Base-by-base conservation (phyloP, 768 basidiomycete genomes). In the Lentinula sp. region DNA sequence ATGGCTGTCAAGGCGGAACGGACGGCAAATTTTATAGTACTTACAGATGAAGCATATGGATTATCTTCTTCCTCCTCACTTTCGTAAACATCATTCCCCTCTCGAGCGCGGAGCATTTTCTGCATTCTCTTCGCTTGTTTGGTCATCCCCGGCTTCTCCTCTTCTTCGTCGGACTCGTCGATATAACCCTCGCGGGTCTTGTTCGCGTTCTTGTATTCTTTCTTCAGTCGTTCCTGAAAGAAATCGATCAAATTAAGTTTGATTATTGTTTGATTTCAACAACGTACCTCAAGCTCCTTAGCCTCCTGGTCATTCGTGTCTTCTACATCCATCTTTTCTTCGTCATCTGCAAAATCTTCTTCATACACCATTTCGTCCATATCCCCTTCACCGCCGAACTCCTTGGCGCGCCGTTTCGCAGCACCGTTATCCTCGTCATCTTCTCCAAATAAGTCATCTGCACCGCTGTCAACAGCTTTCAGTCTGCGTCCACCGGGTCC, bases 331-430 rank as follows among this genome's bases (percentile, higher is more conserved):
- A 85, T 81, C 66, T 85, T 85, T 67, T 94, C 93, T 37, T 95
- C 93, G 62, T 95, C 93, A 66, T 95, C 93, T 2, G 90, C 89
- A 67, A 93, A 88, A 16, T 90, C 88, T 67, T 88, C 90, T 67
- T 94, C 91, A 65, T 84, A 94, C 6, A 87, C 79, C 59, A 90
- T 81, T 70, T 95, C 93, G 67, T 95, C 93, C 62, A 90, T 68
- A 67, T 90, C 90, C 6, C 90, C 91, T 64, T 94, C 92, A 18
- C 77, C 86, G 15, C 87, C 90, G 65, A 81, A 77, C 67, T 89
- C 87, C 81, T 69, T 82, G 81, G 59, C 77, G 48, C 80, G 77
- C 64, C 76, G 74, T 56, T 77, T 78, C 15, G 68, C 64, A 28
- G 76, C 78, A 2, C 71, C 78, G 50, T 28, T 43, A 51, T 60